phyloP scores from a whole-genome alignment of 768 basidiomycete genomes.

The Solioccasus polychromus region DNA sequence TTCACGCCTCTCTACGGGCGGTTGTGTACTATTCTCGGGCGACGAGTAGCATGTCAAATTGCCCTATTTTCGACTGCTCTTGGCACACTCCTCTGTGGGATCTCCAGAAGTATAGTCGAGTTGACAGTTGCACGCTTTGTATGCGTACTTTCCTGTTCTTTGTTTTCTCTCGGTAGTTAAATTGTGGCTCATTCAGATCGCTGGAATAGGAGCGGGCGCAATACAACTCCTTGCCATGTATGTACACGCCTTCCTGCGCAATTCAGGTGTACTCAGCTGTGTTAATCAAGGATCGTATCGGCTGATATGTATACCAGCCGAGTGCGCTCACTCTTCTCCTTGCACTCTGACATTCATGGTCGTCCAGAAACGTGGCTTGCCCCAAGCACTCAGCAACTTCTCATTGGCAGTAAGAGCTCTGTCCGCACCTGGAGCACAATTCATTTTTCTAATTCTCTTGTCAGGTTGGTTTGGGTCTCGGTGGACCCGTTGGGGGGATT shows the following conservation, averaged over 20 bases:
- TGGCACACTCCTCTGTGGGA: conserved; percentile 14
- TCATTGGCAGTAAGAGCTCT: conserved; percentile 3
- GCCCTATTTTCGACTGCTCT: conserved; percentile 7
- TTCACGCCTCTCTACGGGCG: conserved; percentile 20
- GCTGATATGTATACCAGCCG: conserved; percentile 12
- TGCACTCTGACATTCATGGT: neutral
- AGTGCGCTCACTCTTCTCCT: neutral
- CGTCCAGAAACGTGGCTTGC: conserved; percentile 3
- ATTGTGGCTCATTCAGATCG: conserved; percentile 4
- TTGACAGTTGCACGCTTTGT: conserved; percentile 16
- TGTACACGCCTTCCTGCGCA: neutral
- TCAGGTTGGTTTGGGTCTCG: conserved; percentile 13
- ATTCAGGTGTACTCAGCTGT: neutral
- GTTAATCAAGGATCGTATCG: conserved; percentile 7
- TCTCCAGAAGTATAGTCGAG: conserved; percentile 8
- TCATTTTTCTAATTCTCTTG: neutral
- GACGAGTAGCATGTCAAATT: conserved; percentile 11
- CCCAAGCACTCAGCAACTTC: conserved; percentile 44
- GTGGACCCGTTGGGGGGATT: conserved; percentile 11
- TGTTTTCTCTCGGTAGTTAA: neutral
- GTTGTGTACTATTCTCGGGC: conserved; percentile 15
- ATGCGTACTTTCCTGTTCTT: neutral
- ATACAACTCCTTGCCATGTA: conserved; percentile 12
- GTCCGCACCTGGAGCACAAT: no score
- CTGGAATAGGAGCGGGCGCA: conserved; percentile 12